Evolutionary conservation across 352 stramenopile genomes (phyloP).

Genomic region (Phytophthora capsici): DNA sequence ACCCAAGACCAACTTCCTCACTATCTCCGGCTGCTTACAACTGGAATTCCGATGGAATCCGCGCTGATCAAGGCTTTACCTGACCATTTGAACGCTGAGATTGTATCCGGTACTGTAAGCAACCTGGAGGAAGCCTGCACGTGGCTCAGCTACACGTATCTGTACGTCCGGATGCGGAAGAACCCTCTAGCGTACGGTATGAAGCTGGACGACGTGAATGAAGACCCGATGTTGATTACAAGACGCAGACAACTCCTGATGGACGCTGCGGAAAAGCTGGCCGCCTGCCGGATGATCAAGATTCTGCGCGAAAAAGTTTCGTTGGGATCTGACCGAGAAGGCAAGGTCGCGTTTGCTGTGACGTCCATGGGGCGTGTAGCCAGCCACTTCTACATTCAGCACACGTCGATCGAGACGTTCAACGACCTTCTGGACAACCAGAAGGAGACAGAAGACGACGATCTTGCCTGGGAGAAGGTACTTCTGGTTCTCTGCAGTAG

Average conservation of each 20-base stretch:
- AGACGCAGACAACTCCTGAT: slow-evolving; percentile 73
- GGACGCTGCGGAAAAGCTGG: slow-evolving; percentile 79
- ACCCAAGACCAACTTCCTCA: slow-evolving; percentile 93
- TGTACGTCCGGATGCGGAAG: slow-evolving; percentile 99
- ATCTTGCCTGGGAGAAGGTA: slow-evolving; percentile 73
- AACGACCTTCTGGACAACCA: slow-evolving; percentile 92
- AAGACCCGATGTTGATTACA: slow-evolving; percentile 89
- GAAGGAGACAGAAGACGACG: slow-evolving; percentile 46
- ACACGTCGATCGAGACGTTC: slow-evolving; percentile 98
- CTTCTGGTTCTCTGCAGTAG: slow-evolving; percentile 78
- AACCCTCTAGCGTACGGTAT: slow-evolving; percentile 99
- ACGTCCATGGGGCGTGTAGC: slow-evolving; percentile 97
- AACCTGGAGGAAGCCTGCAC: slow-evolving; percentile 96
- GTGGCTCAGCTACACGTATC: slow-evolving; percentile 99
- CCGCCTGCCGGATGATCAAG: slow-evolving; percentile 85
- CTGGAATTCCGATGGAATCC: slow-evolving; percentile 97
- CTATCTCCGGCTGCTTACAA: slow-evolving; percentile 97
- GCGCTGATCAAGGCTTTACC: slow-evolving; percentile 98
- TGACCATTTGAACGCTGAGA: slow-evolving; percentile 99
- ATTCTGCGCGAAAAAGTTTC: slow-evolving; percentile 67
- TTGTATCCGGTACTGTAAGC: slow-evolving; percentile 98
- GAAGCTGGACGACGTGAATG: slow-evolving; percentile 90
- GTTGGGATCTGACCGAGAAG: slow-evolving; percentile 39
- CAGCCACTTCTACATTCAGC: slow-evolving; percentile 99
- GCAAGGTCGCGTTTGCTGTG: slow-evolving; percentile 87